These are phyloP conservation scores for Penicillium malachiteum DNA, from an alignment of 495 filamentous ascomycete species.

Conservation along the genomic window DNA sequence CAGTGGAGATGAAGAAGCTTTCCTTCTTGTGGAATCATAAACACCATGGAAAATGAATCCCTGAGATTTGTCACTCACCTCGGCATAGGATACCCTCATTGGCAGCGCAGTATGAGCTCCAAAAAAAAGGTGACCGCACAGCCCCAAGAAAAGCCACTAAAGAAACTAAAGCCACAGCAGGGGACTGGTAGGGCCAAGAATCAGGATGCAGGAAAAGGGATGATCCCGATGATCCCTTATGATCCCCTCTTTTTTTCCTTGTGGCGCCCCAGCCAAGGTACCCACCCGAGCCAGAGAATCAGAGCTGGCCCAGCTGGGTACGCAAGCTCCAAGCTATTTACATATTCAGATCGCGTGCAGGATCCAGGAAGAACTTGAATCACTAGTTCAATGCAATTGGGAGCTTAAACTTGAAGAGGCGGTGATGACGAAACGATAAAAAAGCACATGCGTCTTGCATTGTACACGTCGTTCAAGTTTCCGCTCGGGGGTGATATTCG, in stretches of 20 bases:
- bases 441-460: background rate
- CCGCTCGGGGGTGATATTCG: background rate
- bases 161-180: background rate
- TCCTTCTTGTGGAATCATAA: background rate
- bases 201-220: background rate
- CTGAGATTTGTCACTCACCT: slow-evolving; percentile 8
- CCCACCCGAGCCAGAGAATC: background rate
- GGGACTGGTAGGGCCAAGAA: background rate
- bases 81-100: background rate
- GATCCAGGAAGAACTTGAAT: background rate
- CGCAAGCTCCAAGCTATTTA: background rate
- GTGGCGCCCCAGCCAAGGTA: no score
- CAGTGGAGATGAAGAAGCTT: slow-evolving; percentile 5
- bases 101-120: background rate
- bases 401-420: background rate
- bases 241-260: background rate
- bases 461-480: slow-evolving; percentile 1
- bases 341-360: background rate
- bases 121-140: background rate
- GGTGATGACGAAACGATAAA: background rate
- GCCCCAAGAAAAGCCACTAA: slow-evolving; percentile 5
- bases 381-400: background rate
- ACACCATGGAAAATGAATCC: slow-evolving; percentile 4
- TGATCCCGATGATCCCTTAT: background rate
- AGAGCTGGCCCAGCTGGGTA: background rate